Evolutionary conservation across 148 eudicot genomes (phyloP), one percentile per base, ranked within the genome.

Genomic region (Rhododendron ovatum): DNA sequence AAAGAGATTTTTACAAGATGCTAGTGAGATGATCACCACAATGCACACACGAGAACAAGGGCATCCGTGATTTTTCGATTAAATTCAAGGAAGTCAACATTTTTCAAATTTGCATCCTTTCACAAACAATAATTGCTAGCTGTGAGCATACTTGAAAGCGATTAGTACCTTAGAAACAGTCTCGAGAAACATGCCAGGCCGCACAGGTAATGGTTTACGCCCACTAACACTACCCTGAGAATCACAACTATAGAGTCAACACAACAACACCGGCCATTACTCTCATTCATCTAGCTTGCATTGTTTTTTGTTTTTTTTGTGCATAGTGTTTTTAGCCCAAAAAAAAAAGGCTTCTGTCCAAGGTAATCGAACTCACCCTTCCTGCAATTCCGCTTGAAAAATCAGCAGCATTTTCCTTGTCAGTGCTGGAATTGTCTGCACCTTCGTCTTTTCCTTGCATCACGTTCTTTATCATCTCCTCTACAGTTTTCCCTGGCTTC

Each of bases 121-220:
- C 20, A 69, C 51, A n/a, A 41, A 4, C 48, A 28, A 22, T 0
- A 35, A 18, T 7, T 74, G 5, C 7, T 48, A 43, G 53, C 55
- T 20, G 28, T 39, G 35, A 81, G 78, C 24, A 69, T 78, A 59
- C 20, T 69, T 55, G 22, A 28, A 79, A 80, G 28, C 6, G 73
- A 45, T 6, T 73, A 78, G 74, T 95, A 95, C 99, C 98, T 97
- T 97, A 65, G 99, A 89, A 63, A 97, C 98, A 0, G 99, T 94
- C 88, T 95, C 99, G 39, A 97, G 98, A 92, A 97, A 97, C 98
- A 95, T 97, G 89, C 99, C 99, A 84, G 99, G 99, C n/a, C 98
- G 99, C 80, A 97, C 99, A 50, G 99, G 99, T 82, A 89, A 92
- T 65, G 98, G 90, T 85, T 88, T 93, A 61, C 85, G 87, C 48